Conservation (phyloP, 2,329 filamentous ascomycete genomes). For the Diaporthe sp. region DNA sequence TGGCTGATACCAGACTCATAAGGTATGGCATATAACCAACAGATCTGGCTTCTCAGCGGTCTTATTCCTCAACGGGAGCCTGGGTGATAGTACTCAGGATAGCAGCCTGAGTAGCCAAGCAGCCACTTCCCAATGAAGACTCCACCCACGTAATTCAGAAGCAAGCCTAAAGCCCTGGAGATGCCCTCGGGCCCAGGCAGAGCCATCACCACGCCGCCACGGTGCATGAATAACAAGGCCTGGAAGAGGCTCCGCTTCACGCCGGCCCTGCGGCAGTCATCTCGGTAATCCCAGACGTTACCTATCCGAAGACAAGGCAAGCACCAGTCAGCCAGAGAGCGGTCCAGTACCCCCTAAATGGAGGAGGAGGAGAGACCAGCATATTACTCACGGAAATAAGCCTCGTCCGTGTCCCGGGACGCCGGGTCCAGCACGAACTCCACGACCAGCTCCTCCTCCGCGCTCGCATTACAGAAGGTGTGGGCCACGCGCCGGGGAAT, state of each 20-base stretch:
- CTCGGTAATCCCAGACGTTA: conserved; percentile 38
- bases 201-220: conserved; percentile 36
- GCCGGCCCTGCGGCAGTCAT: conserved; percentile 35
- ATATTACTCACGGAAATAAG: conserved; percentile 38
- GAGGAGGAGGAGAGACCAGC: too few relatives aligned
- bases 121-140: conserved; percentile 34
- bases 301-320: neutral
- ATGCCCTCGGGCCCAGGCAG: conserved; percentile 30
- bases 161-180: conserved; percentile 9
- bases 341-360: too few relatives aligned
- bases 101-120: conserved; percentile 34
- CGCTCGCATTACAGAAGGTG: conserved; percentile 39
- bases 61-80: neutral
- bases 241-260: conserved; percentile 34
- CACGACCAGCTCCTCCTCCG: conserved; percentile 21
- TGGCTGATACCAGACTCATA: too few relatives aligned
- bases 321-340: neutral
- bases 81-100: conserved; percentile 34
- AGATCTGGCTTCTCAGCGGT: neutral
- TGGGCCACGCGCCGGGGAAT: conserved; percentile 29
- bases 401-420: conserved; percentile 32
- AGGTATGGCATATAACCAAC: neutral
- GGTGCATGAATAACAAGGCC: conserved; percentile 36
- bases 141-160: conserved; percentile 35
- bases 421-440: conserved; percentile 37